Evolutionary conservation across 495 filamentous ascomycete species (phyloP).

Genomic region (Copromyces sp.): DNA sequence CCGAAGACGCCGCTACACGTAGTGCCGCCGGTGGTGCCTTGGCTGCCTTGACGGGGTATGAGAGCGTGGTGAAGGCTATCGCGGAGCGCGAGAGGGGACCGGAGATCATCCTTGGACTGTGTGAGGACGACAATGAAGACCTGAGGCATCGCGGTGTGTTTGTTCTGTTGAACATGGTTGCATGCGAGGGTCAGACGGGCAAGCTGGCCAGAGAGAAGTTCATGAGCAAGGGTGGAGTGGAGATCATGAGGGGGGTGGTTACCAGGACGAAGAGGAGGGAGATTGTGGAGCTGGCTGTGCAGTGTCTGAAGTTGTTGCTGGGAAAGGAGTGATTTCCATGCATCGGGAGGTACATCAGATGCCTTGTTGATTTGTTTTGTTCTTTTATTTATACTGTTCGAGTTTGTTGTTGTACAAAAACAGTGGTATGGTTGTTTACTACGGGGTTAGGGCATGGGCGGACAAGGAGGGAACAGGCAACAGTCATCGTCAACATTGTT

Average conservation of each 20-base stretch:
- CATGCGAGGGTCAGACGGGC: conserved; percentile 41
- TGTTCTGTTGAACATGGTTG: conserved; percentile 55
- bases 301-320: conserved; percentile 51
- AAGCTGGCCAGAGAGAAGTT: conserved; percentile 37
- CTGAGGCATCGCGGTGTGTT: conserved; percentile 70
- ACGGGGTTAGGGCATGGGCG: neutral
- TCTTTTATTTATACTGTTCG: neutral
- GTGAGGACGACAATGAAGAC: conserved; percentile 63
- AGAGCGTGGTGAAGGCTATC: conserved; percentile 58
- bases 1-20: conserved; percentile 68
- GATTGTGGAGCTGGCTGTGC: conserved; percentile 53
- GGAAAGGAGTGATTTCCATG: conserved; percentile 13
- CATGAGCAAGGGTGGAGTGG: conserved; percentile 42
- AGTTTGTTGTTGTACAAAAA: neutral
- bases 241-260: conserved; percentile 50
- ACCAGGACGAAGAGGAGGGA: conserved; percentile 53
- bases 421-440: neutral
- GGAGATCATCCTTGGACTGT: conserved; percentile 60
- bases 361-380: neutral
- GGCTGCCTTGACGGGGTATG: conserved; percentile 71
- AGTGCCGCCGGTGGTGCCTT: conserved; percentile 81
- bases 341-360: neutral
- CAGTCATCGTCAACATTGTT: neutral
- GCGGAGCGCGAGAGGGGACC: conserved; percentile 59
- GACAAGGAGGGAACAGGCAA: neutral